Evolutionary conservation across 768 basidiomycete species (phyloP).

Genomic region (Podaxis sp.): DNA sequence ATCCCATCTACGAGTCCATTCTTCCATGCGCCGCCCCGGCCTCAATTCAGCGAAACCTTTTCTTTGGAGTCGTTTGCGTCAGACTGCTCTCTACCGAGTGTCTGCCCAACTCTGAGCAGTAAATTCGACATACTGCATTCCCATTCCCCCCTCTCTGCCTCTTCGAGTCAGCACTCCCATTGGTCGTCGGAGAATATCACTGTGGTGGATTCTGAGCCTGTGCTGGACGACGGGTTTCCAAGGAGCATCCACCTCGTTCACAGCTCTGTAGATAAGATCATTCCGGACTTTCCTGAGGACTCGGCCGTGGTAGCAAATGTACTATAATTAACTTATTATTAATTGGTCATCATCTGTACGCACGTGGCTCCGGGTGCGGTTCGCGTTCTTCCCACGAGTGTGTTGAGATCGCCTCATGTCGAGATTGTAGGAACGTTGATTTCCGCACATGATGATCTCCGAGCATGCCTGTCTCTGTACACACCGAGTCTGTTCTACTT

Average conservation of each 20-base stretch:
- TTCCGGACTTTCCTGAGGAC: slow-evolving; percentile 6
- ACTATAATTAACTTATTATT: not conserved
- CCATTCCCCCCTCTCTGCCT: slow-evolving; percentile 1
- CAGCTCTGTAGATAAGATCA: not conserved
- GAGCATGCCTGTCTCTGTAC: slow-evolving; percentile 7
- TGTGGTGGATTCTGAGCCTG: not conserved
- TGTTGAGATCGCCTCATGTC: not conserved
- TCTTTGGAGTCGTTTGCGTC: slow-evolving; percentile 24
- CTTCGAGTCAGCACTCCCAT: not conserved
- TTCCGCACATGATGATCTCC: not conserved
- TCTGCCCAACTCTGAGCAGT: slow-evolving; percentile 21
- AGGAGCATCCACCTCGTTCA: not conserved
- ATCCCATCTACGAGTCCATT: slow-evolving; percentile 39
- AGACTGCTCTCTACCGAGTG: slow-evolving; percentile 25
- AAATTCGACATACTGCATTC: slow-evolving; percentile 16
- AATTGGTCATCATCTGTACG: not conserved
- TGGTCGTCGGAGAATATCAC: not conserved
- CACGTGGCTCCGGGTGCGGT: not conserved
- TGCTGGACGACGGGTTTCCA: not conserved
- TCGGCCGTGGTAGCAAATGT: not conserved
- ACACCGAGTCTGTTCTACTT: slow-evolving; percentile 9
- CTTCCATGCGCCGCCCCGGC: slow-evolving; percentile 26
- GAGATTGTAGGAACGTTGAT: not conserved
- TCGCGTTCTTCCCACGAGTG: slow-evolving; percentile 1
- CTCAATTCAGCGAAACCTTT: slow-evolving; percentile 22